These are phyloP conservation scores for Tinospora cordifolia DNA, from an alignment of 164 flowering plant species.

Conservation along the genomic window DNA sequence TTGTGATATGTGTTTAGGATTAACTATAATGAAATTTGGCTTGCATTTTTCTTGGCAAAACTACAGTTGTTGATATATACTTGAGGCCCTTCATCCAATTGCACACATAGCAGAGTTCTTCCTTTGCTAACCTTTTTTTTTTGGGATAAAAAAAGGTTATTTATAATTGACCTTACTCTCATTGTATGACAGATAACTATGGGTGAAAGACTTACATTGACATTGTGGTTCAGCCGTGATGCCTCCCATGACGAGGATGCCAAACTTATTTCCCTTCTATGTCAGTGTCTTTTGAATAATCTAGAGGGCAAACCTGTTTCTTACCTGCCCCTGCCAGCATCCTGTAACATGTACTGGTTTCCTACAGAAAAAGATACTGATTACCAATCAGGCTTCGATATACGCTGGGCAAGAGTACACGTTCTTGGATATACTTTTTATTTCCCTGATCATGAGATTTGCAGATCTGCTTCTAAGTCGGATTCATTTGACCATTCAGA, in stretches of 20 bases:
- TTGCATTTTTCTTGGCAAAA: background rate
- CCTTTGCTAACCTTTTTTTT: background rate
- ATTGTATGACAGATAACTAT: slow-evolving; percentile 44
- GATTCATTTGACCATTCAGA: slow-evolving; percentile 30
- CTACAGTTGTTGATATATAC: no score
- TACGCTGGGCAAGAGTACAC: slow-evolving; percentile 67
- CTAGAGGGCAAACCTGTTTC: slow-evolving; percentile 18
- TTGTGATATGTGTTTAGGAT: background rate
- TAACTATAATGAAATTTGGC: background rate
- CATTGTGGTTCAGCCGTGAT: slow-evolving; percentile 87
- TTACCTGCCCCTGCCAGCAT: slow-evolving; percentile 55
- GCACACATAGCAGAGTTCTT: background rate
- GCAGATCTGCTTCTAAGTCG: slow-evolving; percentile 6
- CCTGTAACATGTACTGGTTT: slow-evolving; percentile 90
- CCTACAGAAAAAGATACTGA: slow-evolving; percentile 38
- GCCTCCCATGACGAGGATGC: slow-evolving; percentile 74
- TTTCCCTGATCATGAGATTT: slow-evolving; percentile 20
- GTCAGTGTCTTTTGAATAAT: slow-evolving; percentile 21
- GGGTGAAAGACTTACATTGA: slow-evolving; percentile 85
- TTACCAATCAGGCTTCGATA: slow-evolving; percentile 47
- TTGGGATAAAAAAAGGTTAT: background rate
- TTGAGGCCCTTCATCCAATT: background rate
- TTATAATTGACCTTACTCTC: background rate
- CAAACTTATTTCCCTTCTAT: slow-evolving; percentile 58
- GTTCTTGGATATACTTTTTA: slow-evolving; percentile 50